Base-by-base conservation (phyloP, 768 basidiomycete genomes). In the Russula olivacea region DNA sequence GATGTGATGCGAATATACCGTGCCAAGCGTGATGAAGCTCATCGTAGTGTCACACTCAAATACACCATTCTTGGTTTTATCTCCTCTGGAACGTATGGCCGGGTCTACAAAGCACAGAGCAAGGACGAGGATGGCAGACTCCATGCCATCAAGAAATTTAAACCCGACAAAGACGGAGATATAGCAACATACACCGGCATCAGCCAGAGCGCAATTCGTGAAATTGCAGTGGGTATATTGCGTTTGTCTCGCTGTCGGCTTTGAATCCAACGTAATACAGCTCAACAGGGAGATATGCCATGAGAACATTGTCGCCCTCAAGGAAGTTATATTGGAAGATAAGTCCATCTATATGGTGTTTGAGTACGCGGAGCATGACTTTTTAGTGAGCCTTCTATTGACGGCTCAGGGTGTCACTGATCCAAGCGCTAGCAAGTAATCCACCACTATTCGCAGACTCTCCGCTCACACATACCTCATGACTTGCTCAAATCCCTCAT, bases 291-390 rank as follows among this genome's bases (percentile, higher is more conserved):
- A 96, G 71, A 90, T 94, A 40, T 79, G 83, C 59, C 93, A 96
- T 72, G 89, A 91, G 73, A 98, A 99, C 69, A 78, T 99, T 1
- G 92, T 93, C 10, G 84, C 92, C 0, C 81, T 99, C 45, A 85
- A 89, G 68, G 96, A 98, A 72, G 96, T 98, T 45, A 94, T 99
- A 59, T 77, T 99, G 30, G 96, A 99, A 72, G 97, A 98, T 68
- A 98, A 98, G 74, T 93, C 93, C 1, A 98, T 99, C 66, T 97
- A 94, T 73, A 98, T 99, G 93, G 94, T 98, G 15, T 98, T 99
- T 68, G 96, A 98, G 69, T 99, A 97, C 69, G 96, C 96, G 7
- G 97, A 98, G 71, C 97, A 99, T 71, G 97, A 99, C 74, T 98
- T 98, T 72, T 81, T 98, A 53, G 95, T 93, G 65, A 63, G 91